Evolutionary conservation across 2,329 filamentous ascomycete genomes (phyloP).

Genomic region (Fusarium sp.): DNA sequence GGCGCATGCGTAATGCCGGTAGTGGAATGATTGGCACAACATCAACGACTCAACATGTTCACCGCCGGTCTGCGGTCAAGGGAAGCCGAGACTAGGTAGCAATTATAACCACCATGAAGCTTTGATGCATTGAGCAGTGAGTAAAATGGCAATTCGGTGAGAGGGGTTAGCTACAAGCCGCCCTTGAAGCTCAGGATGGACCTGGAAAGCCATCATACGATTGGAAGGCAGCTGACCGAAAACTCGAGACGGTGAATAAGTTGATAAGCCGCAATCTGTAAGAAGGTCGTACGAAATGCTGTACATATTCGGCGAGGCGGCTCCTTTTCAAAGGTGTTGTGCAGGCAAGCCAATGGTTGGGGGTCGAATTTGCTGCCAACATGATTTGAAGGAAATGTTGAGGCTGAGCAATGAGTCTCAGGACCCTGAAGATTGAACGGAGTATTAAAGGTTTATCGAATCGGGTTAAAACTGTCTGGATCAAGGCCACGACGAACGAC

Average conservation of each 20-base stretch:
- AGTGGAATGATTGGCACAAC: slow-evolving; percentile 44
- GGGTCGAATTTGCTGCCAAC: background rate
- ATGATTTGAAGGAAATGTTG: slow-evolving; percentile 10
- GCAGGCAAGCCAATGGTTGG: slow-evolving; percentile 15
- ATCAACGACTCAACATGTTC: slow-evolving; percentile 32
- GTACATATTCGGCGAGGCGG: slow-evolving; percentile 33
- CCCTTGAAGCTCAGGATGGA: slow-evolving; percentile 15
- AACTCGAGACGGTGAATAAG: slow-evolving; percentile 45
- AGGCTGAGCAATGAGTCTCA: slow-evolving; percentile 20
- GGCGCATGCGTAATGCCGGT: slow-evolving; percentile 34
- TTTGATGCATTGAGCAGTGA: slow-evolving; percentile 25
- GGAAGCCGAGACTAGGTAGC: slow-evolving; percentile 18
- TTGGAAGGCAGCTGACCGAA: slow-evolving; percentile 43
- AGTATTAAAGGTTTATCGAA: background rate
- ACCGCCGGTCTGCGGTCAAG: slow-evolving; percentile 45
- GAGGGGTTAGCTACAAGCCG: slow-evolving; percentile 16
- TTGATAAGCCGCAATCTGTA: slow-evolving; percentile 42
- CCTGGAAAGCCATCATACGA: slow-evolving; percentile 46
- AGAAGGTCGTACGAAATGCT: slow-evolving; percentile 43
- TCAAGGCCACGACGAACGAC: background rate
- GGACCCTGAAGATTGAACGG: background rate
- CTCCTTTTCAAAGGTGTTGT: slow-evolving; percentile 14
- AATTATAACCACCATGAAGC: slow-evolving; percentile 1
- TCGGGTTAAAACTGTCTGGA: background rate
- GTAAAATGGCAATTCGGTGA: slow-evolving; percentile 11